Conservation (phyloP, 2,329 filamentous ascomycete species). For the Colletotrichum sp. region DNA sequence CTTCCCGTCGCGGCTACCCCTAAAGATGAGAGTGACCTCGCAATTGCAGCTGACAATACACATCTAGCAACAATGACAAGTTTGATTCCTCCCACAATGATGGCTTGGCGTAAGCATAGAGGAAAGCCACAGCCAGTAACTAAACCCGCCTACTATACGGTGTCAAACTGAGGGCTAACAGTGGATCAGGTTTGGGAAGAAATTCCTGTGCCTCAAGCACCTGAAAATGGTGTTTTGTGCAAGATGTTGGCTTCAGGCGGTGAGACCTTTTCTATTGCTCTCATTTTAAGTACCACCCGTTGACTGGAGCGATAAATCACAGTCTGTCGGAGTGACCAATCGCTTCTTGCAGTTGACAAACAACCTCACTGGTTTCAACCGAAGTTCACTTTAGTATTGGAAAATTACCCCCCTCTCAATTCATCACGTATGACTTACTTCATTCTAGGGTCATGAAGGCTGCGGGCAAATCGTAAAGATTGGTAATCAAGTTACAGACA, state of each 20-base stretch:
- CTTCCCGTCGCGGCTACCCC: neutral
- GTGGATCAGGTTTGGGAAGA: conserved; percentile 28
- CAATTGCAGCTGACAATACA: neutral
- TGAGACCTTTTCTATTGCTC: neutral
- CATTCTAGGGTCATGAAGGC: conserved; percentile 28
- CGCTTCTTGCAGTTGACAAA: conserved; percentile 31
- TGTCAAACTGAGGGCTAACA: neutral
- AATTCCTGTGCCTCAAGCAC: conserved; percentile 29
- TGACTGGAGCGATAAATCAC: neutral
- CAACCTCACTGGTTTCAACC: conserved; percentile 32
- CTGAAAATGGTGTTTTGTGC: conserved; percentile 31
- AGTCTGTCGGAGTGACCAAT: conserved; percentile 38
- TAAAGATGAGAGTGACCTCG: neutral
- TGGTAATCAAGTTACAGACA: conserved; percentile 19
- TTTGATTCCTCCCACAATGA: conserved; percentile 31
- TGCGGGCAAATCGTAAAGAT: conserved; percentile 28
- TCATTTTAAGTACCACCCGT: neutral
- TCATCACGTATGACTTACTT: neutral
- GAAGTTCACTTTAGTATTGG: conserved; percentile 27
- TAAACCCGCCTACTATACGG: neutral
- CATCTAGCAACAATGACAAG: conserved; percentile 2
- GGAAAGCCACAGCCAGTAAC: conserved; percentile 31
- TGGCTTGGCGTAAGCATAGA: conserved; percentile 38
- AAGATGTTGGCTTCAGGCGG: conserved; percentile 39
- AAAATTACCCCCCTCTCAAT: neutral